Evolutionary conservation across 345 rosid genomes (phyloP).

Genomic region (Dovyalis caffra): DNA sequence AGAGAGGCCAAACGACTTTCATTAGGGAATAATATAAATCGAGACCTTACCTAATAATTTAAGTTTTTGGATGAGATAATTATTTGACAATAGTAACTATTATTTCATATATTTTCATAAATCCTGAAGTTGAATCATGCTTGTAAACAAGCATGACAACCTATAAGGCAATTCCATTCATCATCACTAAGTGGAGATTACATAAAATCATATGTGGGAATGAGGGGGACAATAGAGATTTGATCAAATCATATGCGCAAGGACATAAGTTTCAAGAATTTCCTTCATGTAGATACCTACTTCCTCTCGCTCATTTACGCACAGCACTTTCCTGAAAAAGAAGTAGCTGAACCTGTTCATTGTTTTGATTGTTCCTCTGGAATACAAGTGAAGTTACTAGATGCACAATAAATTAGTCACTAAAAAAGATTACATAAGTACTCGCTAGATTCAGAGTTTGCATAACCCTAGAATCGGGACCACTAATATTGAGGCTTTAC

Average conservation of each 20-base stretch:
- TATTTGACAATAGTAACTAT: too few species aligned
- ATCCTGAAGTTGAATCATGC: too few species aligned
- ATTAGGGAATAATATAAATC: too few species aligned
- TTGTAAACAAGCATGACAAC: too few species aligned
- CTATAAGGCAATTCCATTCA: too few species aligned
- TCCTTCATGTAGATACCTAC: not conserved
- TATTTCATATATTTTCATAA: too few species aligned
- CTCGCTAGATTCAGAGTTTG: constrained; percentile 42
- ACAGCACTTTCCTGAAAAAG: not conserved
- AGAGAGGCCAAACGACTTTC: too few species aligned
- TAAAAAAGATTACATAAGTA: constrained; percentile 25
- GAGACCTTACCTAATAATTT: too few species aligned
- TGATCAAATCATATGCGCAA: not conserved
- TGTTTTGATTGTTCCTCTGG: not conserved
- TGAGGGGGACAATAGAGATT: too few species aligned
- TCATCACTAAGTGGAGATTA: too few species aligned
- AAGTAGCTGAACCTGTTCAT: not conserved
- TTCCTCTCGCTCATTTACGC: not conserved
- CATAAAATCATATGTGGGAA: too few species aligned
- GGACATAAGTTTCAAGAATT: not conserved
- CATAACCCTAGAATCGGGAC: constrained; percentile 60
- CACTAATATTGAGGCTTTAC: constrained; percentile 56
- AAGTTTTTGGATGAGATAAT: too few species aligned
- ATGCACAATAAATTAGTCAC: constrained; percentile 26
- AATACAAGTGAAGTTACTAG: not conserved